Conservation (phyloP, 225 moss, liverwort and hornwort genomes). For the Straminergon stramineum region DNA sequence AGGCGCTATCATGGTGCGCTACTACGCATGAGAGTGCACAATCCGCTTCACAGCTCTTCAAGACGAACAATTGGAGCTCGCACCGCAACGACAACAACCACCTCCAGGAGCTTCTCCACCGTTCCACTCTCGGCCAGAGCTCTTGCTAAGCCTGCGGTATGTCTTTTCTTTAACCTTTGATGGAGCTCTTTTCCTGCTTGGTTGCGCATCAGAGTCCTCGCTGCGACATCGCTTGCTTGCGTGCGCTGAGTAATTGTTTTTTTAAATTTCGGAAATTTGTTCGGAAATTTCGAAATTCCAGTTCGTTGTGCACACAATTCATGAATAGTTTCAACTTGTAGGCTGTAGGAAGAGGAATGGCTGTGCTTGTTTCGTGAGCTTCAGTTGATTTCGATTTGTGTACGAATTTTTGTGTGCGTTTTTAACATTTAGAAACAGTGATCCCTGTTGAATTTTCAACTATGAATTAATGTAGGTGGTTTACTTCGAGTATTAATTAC, state of each 20-base stretch:
- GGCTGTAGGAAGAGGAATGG: neutral
- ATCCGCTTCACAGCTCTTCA: neutral
- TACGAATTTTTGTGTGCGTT: neutral
- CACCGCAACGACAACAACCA: neutral
- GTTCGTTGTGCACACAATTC: neutral
- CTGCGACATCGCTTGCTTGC: neutral
- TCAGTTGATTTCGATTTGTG: neutral
- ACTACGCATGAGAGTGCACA: neutral
- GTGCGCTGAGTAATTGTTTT: neutral
- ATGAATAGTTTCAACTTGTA: neutral
- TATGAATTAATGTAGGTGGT: neutral
- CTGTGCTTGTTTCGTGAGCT: neutral
- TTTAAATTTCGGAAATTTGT: neutral
- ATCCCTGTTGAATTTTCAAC: neutral
- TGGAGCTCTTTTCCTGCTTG: neutral
- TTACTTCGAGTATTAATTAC: neutral
- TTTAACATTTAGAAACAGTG: neutral
- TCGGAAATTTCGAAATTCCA: neutral
- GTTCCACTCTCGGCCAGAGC: neutral
- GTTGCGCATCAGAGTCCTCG: neutral
- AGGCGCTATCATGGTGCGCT: neutral
- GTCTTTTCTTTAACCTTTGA: neutral
- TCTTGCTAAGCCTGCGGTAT: slow-evolving; percentile 7
- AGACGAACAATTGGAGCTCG: neutral
- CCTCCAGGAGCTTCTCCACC: neutral